These are phyloP conservation scores for Herpotrichia juniperi DNA, from an alignment of 2,329 filamentous ascomycete species.

Conservation along the genomic window DNA sequence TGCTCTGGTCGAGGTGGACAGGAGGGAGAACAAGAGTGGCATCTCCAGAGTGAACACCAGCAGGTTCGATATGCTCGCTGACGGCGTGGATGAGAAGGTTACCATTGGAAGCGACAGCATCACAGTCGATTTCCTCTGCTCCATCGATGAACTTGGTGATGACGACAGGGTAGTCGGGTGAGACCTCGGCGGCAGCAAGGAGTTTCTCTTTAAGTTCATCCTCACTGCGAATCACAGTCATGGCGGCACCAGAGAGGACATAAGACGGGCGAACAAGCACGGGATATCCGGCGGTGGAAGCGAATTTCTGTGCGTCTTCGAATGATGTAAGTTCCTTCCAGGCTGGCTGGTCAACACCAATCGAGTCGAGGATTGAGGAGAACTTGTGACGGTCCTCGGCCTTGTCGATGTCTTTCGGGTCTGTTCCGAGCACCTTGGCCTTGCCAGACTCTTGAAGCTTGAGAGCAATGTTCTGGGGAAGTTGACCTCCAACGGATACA, in stretches of 20 bases:
- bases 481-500: constrained; percentile 92
- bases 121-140: constrained; percentile 94
- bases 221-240: constrained; percentile 92
- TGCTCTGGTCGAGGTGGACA: constrained; percentile 73
- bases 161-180: constrained; percentile 95
- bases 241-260: constrained; percentile 95
- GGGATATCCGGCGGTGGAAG: constrained; percentile 84
- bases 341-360: constrained; percentile 93
- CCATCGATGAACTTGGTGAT: constrained; percentile 99
- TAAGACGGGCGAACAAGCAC: constrained; percentile 95
- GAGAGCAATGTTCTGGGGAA: constrained; percentile 96
- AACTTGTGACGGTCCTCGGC: constrained; percentile 99
- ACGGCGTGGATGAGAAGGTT: constrained; percentile 90
- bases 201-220: constrained; percentile 95
- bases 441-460: constrained; percentile 89
- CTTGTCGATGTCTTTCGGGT: constrained; percentile 95
- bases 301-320: constrained; percentile 85
- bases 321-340: constrained; percentile 98
- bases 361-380: constrained; percentile 94
- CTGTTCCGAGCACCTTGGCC: constrained; percentile 88
- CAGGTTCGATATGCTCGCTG: constrained; percentile 94
- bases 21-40: constrained; percentile 94
- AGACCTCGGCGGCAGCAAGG: constrained; percentile 85
- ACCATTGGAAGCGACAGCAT: constrained; percentile 86
- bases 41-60: constrained; percentile 97